Conservation (phyloP, 1,284 basidiomycete genomes). For the Nidula niveotomentosa region DNA sequence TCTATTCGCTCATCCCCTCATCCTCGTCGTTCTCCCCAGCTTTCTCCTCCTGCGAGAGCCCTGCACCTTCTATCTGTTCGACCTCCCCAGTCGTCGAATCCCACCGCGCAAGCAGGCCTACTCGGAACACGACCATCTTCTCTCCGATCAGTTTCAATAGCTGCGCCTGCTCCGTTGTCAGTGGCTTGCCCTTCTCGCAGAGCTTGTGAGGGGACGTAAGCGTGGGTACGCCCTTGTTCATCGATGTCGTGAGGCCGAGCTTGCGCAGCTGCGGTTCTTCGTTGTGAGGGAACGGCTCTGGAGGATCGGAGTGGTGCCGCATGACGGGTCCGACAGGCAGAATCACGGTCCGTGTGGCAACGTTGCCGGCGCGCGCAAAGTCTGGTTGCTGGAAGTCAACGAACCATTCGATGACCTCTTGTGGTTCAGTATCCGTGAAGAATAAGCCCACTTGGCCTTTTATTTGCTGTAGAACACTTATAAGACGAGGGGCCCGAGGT, state of each 20-base stretch:
- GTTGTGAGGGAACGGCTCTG: constrained; percentile 91
- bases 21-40: constrained; percentile 31
- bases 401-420: constrained; percentile 96
- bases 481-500: not conserved
- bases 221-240: constrained; percentile 89
- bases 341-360: constrained; percentile 72
- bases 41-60: constrained; percentile 36
- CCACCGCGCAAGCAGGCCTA: constrained; percentile 76
- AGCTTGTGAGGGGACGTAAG: constrained; percentile 81
- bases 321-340: constrained; percentile 78
- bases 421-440: constrained; percentile 86
- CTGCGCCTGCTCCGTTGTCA: constrained; percentile 86
- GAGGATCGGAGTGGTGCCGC: constrained; percentile 71
- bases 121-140: constrained; percentile 82
- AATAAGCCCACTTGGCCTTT: constrained; percentile 93
- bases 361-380: constrained; percentile 89
- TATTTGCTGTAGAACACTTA: constrained; percentile 61
- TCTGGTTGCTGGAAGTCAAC: constrained; percentile 87
- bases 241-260: constrained; percentile 84
- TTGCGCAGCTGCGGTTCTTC: constrained; percentile 96
- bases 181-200: constrained; percentile 80
- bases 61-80: constrained; percentile 50
- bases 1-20: constrained; percentile 38
- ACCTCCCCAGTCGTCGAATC: constrained; percentile 72
- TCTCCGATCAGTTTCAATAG: constrained; percentile 87